Evolutionary conservation across 163 green algal genomes (phyloP).

Genomic region (Smithsoniella earleae): DNA sequence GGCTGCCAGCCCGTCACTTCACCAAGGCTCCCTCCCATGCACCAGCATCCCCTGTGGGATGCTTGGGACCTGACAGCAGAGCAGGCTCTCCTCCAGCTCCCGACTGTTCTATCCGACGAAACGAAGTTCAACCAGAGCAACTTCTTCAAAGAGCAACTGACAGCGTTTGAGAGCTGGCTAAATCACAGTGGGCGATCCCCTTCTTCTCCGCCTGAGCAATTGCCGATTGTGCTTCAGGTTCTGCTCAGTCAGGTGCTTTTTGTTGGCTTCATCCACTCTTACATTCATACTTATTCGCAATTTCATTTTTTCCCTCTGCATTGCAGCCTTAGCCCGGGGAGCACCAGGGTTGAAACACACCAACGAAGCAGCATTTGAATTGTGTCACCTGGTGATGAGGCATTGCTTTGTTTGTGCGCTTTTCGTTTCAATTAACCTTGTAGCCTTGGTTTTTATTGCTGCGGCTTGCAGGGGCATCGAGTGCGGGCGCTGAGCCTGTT

Average conservation of each 20-base stretch:
- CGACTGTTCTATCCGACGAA: slow-evolving; percentile 30
- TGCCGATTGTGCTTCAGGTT: slow-evolving; percentile 96
- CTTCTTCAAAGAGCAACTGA: slow-evolving; percentile 97
- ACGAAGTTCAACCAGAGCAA: slow-evolving; percentile 72
- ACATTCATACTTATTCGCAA: not conserved
- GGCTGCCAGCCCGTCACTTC: slow-evolving; percentile 78
- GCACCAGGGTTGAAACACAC: not conserved
- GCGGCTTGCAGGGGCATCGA: slow-evolving; percentile 82
- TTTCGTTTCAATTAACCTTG: not conserved
- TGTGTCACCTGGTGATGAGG: slow-evolving; percentile 85
- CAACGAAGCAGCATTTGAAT: no score
- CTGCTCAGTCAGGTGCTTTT: slow-evolving; percentile 20
- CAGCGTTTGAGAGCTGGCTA: slow-evolving; percentile 97
- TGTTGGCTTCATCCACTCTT: not conserved
- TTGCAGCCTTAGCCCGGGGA: slow-evolving; percentile 32
- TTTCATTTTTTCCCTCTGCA: slow-evolving; percentile 14
- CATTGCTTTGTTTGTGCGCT: slow-evolving; percentile 30
- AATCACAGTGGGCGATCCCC: slow-evolving; percentile 53
- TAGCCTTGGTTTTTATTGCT: no score
- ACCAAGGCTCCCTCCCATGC: slow-evolving; percentile 83
- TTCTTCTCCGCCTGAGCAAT: slow-evolving; percentile 80
- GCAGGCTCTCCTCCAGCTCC: slow-evolving; percentile 84
- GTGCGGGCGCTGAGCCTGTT: slow-evolving; percentile 88
- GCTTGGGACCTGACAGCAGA: slow-evolving; percentile 94
- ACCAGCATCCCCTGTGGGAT: slow-evolving; percentile 96